phyloP scores from a whole-genome alignment of 176 grass and related monocot species.

The Oryza officinalis region DNA sequence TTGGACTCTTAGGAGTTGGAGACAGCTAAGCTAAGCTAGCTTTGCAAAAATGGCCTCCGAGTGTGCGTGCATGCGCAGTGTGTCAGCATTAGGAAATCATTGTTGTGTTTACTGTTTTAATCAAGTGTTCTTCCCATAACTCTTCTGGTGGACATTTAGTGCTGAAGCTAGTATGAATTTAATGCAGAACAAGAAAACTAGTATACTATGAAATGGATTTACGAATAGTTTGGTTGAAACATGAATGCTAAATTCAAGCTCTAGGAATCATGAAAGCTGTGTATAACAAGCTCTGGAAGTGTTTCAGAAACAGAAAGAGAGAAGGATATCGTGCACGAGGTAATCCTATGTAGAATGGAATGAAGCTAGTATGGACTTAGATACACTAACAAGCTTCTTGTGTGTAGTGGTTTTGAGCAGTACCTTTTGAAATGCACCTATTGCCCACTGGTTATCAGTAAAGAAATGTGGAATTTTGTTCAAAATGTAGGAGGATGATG shows the following conservation, averaged over 20 bases:
- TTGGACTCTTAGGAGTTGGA: neutral
- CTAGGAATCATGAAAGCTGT: neutral
- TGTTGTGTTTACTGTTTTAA: neutral
- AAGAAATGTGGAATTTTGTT: neutral
- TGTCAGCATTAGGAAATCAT: neutral
- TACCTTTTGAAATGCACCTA: neutral
- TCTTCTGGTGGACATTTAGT: neutral
- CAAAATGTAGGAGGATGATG: neutral
- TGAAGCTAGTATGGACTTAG: neutral
- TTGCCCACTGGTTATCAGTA: neutral
- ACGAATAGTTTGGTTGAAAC: neutral
- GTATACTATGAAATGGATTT: neutral
- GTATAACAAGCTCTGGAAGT: neutral
- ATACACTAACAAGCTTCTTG: neutral
- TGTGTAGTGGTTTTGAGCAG: neutral
- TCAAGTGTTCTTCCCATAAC: neutral
- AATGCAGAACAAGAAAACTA: neutral
- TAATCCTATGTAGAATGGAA: neutral
- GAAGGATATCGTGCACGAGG: neutral
- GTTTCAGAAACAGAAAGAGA: neutral
- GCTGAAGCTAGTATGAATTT: neutral
- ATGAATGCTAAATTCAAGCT: conserved; percentile 11
- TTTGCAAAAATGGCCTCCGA: neutral
- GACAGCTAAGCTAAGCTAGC: conserved; percentile 8
- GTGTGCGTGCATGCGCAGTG: neutral